Evolutionary conservation across 257 asterid genomes (phyloP), one percentile per base, ranked within the genome.

Genomic region (Nicotiana paniculata): DNA sequence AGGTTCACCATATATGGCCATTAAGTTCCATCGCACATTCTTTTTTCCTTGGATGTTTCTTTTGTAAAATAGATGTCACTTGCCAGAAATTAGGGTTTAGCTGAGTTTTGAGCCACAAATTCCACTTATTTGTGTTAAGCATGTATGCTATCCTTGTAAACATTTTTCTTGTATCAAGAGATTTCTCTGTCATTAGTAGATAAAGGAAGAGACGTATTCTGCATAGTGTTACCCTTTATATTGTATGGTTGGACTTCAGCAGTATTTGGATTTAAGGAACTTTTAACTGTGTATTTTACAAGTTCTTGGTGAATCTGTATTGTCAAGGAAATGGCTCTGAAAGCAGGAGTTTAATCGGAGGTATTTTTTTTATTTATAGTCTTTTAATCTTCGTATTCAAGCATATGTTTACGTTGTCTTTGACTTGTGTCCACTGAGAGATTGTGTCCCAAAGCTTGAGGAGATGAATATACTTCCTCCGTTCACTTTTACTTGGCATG

Each of bases 61-160:
- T 82, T 83, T 89, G 91, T 89, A 89, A 86, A 83, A 86, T 90
- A 87, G 91, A 85, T 39, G 26, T 75, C 63, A 82, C 57, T 62
- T 81, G 81, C 62, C 79, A 57, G 86, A 81, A 87, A 83, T 24
- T 80, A 82, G 89, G 84, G 65, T 67, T 83, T 24, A 68, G 35
- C 66, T 39, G 87, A 84, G 80, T 76, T 81, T 75, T 83, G 82
- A 83, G 79, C 65, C 28, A 76, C 81, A 16, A 21, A 32, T 46
- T 79, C 76, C 81, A 72, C 54, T 76, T 76, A 81, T 84, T 85
- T 66, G 84, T 65, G 82, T 77, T 26, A 24, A 82, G 77, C 30
- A 66, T 61, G 54, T 67, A 54, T 48, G 79, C 51, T 16, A 81
- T 78, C 81, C 55, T 80, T 85, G 84, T 77, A 82, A 79, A 82